phyloP scores from a whole-genome alignment of 768 basidiomycete genomes.

The Tylopilus sp. region DNA sequence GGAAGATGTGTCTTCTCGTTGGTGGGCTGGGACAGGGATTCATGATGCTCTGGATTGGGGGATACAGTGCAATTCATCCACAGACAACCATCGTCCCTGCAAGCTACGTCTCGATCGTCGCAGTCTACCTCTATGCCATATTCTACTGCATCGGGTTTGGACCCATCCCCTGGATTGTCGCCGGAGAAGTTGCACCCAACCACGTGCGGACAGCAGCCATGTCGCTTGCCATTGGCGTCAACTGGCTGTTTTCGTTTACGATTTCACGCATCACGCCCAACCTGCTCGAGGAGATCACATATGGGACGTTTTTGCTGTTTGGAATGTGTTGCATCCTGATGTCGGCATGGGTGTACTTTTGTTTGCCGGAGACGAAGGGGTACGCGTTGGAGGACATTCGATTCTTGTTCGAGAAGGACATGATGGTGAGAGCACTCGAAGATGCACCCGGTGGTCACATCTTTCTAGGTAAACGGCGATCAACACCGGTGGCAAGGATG shows the following conservation, averaged over 20 bases:
- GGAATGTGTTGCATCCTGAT: conserved; percentile 33
- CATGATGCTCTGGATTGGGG: conserved; percentile 39
- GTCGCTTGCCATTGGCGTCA: conserved; percentile 30
- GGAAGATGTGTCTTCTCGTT: conserved; percentile 47
- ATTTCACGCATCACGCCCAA: conserved; percentile 38
- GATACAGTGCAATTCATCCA: conserved; percentile 33
- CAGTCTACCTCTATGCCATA: conserved; percentile 37
- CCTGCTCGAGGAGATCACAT: conserved; percentile 31
- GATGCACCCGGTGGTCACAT: conserved; percentile 34
- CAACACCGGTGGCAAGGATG: conserved; percentile 28
- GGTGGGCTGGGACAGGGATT: conserved; percentile 47
- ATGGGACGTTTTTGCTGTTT: conserved; percentile 34
- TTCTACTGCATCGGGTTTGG: conserved; percentile 36
- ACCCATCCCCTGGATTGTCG: conserved; percentile 31
- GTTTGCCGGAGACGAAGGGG: conserved; percentile 41
- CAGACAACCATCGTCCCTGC: conserved; percentile 27
- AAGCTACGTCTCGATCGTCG: conserved; percentile 37
- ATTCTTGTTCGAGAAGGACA: conserved; percentile 35
- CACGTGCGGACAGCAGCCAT: conserved; percentile 36
- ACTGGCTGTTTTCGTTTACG: conserved; percentile 38
- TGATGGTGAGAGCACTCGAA: conserved; percentile 31
- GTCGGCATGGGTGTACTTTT: conserved; percentile 35
- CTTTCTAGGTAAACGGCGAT: conserved; percentile 27
- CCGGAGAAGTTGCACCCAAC: conserved; percentile 37
- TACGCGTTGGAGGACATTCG: conserved; percentile 39